Conservation (phyloP, 2,329 filamentous ascomycete genomes). For the Ceratocystis colombiana region DNA sequence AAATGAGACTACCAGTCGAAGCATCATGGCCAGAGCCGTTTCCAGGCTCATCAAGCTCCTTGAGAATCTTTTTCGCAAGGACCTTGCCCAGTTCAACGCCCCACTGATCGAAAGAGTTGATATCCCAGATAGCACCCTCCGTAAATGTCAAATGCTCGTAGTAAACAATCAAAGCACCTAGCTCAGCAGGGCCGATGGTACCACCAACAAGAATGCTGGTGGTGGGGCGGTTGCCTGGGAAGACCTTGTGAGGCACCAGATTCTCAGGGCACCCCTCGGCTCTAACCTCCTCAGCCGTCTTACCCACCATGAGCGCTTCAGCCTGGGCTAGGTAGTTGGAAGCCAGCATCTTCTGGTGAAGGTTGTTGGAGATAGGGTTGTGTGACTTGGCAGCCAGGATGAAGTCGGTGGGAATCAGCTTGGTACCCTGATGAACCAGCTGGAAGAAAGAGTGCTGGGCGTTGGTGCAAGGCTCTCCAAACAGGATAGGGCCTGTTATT, state of each 20-base stretch:
- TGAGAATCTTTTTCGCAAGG: constrained; percentile 81
- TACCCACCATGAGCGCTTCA: constrained; percentile 83
- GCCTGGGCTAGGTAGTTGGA: constrained; percentile 88
- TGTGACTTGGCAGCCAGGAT: constrained; percentile 93
- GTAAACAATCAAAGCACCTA: constrained; percentile 93
- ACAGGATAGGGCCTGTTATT: constrained; percentile 63
- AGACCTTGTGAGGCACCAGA: constrained; percentile 96
- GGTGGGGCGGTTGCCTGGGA: constrained; percentile 93
- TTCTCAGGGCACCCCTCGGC: constrained; percentile 62
- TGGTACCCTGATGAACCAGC: constrained; percentile 96
- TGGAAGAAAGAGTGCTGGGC: constrained; percentile 99
- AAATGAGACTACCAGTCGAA: constrained; percentile 80
- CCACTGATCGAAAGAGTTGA: constrained; percentile 99
- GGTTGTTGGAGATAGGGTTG: constrained; percentile 84
- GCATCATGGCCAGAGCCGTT: constrained; percentile 67
- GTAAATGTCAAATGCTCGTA: constrained; percentile 98
- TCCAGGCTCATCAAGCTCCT: constrained; percentile 71
- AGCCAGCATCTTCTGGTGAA: constrained; percentile 93
- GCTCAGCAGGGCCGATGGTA: constrained; percentile 84
- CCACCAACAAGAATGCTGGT: constrained; percentile 85
- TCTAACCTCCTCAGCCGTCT: constrained; percentile 69
- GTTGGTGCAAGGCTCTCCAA: constrained; percentile 97
- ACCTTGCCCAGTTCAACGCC: constrained; percentile 97
- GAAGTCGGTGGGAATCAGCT: constrained; percentile 97
- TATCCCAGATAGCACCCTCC: constrained; percentile 96